Evolutionary conservation across 2,329 filamentous ascomycete species (phyloP).

Genomic region (Penicillium brevicompactum): DNA sequence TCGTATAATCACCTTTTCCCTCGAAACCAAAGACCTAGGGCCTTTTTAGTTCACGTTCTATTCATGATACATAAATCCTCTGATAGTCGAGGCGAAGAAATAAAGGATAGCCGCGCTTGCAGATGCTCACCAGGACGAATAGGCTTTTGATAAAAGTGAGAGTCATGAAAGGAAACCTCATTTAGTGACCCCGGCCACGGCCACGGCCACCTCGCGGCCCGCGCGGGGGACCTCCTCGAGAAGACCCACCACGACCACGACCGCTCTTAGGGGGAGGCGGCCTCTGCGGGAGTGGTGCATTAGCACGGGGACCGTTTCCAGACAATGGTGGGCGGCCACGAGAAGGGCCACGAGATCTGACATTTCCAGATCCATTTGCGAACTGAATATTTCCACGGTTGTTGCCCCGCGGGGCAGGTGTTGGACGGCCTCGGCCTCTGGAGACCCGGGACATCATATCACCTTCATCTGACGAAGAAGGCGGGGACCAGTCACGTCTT

Average conservation of each 20-base stretch:
- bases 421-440: conserved; percentile 27
- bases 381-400: conserved; percentile 40
- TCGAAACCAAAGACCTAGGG: not conserved
- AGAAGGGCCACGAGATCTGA: conserved; percentile 16
- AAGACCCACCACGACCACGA: conserved; percentile 5
- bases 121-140: not conserved
- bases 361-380: conserved; percentile 31
- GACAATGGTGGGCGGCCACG: conserved; percentile 29
- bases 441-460: conserved; percentile 32
- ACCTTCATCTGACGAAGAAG: conserved; percentile 35
- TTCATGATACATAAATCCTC: conserved; percentile 1
- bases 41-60: not conserved
- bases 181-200: conserved; percentile 16
- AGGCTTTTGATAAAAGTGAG: not conserved
- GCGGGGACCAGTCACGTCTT: conserved; percentile 18
- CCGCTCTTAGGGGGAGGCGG: conserved; percentile 18
- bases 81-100: not conserved
- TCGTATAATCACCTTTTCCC: not conserved
- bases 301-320: conserved; percentile 30
- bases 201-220: conserved; percentile 13
- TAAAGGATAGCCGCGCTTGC: not conserved
- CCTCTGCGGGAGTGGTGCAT: conserved; percentile 17
- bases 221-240: conserved; percentile 15
- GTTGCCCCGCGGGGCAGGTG: conserved; percentile 26
- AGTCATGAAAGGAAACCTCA: not conserved